phyloP scores from a whole-genome alignment of 768 basidiomycete species.

The Suillus weaverae region DNA sequence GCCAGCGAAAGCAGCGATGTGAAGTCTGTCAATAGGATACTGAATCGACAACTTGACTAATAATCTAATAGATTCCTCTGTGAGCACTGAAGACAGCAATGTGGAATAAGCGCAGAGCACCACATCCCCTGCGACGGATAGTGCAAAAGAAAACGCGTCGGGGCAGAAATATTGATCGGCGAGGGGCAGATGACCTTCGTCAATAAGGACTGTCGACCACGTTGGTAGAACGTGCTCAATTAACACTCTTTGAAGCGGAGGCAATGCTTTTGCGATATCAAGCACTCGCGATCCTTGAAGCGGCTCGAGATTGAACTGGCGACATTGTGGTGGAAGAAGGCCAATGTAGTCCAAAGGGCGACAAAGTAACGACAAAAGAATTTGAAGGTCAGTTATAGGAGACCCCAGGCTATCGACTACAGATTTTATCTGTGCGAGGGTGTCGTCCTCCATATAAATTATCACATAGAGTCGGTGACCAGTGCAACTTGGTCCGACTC shows the following conservation, averaged over 20 bases:
- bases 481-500: too few relatives aligned
- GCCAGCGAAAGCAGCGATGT: slow-evolving; percentile 47
- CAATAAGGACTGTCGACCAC: slow-evolving; percentile 61
- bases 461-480: not conserved
- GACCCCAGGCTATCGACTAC: slow-evolving; percentile 45
- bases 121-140: slow-evolving; percentile 49
- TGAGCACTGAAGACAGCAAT: slow-evolving; percentile 52
- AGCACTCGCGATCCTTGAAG: slow-evolving; percentile 24
- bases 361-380: slow-evolving; percentile 55
- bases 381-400: slow-evolving; percentile 48
- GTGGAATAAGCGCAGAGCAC: slow-evolving; percentile 65
- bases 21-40: slow-evolving; percentile 72
- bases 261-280: slow-evolving; percentile 36
- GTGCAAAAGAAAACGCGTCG: slow-evolving; percentile 53
- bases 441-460: slow-evolving; percentile 6
- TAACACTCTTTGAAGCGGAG: slow-evolving; percentile 63
- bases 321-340: slow-evolving; percentile 61
- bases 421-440: slow-evolving; percentile 31
- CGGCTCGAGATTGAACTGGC: slow-evolving; percentile 41
- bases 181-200: slow-evolving; percentile 45
- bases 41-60: slow-evolving; percentile 54
- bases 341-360: slow-evolving; percentile 56
- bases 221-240: slow-evolving; percentile 65
- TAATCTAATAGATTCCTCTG: slow-evolving; percentile 49
- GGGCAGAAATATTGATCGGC: slow-evolving; percentile 77